Base-by-base conservation (phyloP, 2,329 filamentous ascomycete genomes). In the Colletotrichum neosansevieriae region DNA sequence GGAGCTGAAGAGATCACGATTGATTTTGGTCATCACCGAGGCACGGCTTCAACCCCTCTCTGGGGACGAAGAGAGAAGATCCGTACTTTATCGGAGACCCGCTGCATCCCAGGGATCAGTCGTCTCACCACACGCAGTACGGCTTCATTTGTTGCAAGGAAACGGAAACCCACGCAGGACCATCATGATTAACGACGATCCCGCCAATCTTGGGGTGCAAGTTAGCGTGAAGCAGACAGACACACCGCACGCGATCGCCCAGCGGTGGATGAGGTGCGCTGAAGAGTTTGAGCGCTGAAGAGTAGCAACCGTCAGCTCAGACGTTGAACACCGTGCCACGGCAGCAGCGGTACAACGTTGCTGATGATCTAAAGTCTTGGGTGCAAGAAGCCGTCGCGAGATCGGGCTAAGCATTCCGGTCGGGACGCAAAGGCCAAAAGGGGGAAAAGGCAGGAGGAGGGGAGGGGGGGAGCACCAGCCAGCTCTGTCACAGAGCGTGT, bases 301-400 rank as follows among this genome's bases (percentile, higher is more conserved):
- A 36, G 21, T 32, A 32, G 29, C 15, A 44, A 42, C 24, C 36
- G 19, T 64, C 60, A 49, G 12, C 6, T 34, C 12, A 38, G n/a
- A 4, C 12, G 51, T 49, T 42, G 49, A 42, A 21, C 42, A 42
- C n/a, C 42, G 38, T 61, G 36, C 50, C 63, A 50, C 49, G 13
- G 54, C 24, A 57, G 34, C 36, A 36, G 56, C 62, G 7, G 62
- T 69, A 54, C 57, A 57, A 69, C 57, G 63, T 58, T 67, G 57
- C 56, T 54, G 57, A 24, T 53, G 67, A 69, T 69, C 67, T 61
- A 38, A 36, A 34, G 63, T 56, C 51, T 58, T 53, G 44, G 36
- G 57, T 53, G 67, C 63, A 58, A 62, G 67, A 58, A 69, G 34
- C 67, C 63, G 63, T 44, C 36, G 44, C 47, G 67, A 66, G 66